Evolutionary conservation across 2,329 filamentous ascomycete genomes (phyloP), one percentile per base, ranked within the genome.

Genomic region (Decorospora gaudefroyi): DNA sequence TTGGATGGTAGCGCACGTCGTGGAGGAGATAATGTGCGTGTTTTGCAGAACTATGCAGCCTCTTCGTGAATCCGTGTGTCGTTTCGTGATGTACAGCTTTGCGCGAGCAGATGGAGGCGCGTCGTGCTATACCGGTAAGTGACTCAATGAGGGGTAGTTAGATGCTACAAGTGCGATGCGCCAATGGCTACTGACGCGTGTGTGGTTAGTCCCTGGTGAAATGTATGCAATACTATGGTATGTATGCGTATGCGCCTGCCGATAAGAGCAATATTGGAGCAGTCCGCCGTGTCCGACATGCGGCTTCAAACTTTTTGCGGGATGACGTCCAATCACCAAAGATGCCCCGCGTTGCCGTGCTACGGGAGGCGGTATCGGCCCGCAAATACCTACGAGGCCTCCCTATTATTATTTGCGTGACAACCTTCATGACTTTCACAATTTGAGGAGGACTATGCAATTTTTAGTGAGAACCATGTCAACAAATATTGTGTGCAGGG

Each of bases 71-170:
- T 40, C 7, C 47, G 59, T 66, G 55, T 65, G 61, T 67, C 51
- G 63, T 66, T 64, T 62, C 41, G 57, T 56, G 35, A 53, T 64
- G 62, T 62, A 55, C 53, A 55, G 43, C 50, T 55, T 60, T 61
- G n/a, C n/a, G n/a, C n/a, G n/a, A n/a, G n/a, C n/a, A 41, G 42
- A 43, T 42, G 52, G 37, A 45, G 41, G 37, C 36, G 49, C 43
- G 38, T 40, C 42, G 45, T 40, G 52, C n/a, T n/a, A n/a, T n/a
- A n/a, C n/a, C n/a, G 12, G 12, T 13, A 11, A 42, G 37, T 59
- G 59, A 59, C 57, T 61, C 60, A 61, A 58, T 40, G 60, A 62
- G 61, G 61, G 59, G 57, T 57, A 55, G 19, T n/a, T 10, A 23
- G 10, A 17, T 43, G 29, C 39, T 42, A 40, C 52, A 62, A 55